Conservation (phyloP, 2,329 filamentous ascomycete genomes). For the Cladorrhinum sp. region DNA sequence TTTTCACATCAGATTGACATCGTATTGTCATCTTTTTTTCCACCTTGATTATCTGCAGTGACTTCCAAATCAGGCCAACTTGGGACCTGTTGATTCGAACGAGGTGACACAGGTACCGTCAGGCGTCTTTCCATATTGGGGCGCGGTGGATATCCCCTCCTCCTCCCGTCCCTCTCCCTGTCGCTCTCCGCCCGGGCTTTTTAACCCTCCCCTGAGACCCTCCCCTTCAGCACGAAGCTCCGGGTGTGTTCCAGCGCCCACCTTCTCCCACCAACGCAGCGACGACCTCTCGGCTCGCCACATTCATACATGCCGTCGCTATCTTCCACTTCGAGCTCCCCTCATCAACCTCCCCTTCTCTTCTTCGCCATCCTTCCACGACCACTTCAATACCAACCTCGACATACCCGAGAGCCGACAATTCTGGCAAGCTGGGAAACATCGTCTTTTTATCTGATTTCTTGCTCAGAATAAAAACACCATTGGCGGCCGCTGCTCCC, state of each 20-base stretch:
- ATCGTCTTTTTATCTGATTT: neutral
- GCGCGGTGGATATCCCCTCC: neutral
- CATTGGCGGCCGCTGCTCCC: neutral
- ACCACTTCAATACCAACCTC: neutral
- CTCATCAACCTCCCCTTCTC: constrained; percentile 11
- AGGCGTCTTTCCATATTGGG: constrained; percentile 3
- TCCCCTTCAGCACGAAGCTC: neutral
- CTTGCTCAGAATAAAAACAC: neutral
- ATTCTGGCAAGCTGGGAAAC: neutral
- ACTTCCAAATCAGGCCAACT: neutral
- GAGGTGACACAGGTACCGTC: neutral
- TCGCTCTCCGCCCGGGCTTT: neutral
- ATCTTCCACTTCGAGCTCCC: constrained; percentile 11
- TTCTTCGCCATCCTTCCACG: constrained; percentile 1
- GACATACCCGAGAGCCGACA: neutral
- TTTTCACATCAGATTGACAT: neutral
- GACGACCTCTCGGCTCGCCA: constrained; percentile 16
- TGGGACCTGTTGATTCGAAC: neutral
- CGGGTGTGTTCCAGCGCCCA: neutral
- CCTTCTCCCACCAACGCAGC: neutral
- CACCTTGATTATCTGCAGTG: neutral
- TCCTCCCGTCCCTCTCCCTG: neutral
- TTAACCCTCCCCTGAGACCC: constrained; percentile 1
- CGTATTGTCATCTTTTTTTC: neutral
- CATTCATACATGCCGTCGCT: constrained; percentile 23